phyloP scores from a whole-genome alignment of 805 yeast genomes.

The Babjeviella inositovora region DNA sequence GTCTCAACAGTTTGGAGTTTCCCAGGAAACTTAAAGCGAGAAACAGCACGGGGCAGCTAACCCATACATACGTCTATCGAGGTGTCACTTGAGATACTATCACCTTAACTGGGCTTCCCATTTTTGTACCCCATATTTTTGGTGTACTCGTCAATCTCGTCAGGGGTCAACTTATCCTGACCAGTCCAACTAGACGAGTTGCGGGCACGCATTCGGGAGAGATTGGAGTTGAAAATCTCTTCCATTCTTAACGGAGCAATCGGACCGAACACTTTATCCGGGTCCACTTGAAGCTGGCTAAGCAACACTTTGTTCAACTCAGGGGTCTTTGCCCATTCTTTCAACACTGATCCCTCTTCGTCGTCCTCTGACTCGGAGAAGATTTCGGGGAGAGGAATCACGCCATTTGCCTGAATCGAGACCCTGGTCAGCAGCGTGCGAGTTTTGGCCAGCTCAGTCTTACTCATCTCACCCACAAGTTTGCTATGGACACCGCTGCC shows the following conservation, averaged over 20 bases:
- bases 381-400: slow-evolving; percentile 1
- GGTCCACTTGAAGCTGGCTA: slow-evolving; percentile 35
- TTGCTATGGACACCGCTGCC: slow-evolving; percentile 10
- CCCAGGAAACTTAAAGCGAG: too few relatives aligned
- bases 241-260: slow-evolving; percentile 54
- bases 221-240: slow-evolving; percentile 41
- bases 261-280: slow-evolving; percentile 59
- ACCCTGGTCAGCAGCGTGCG: slow-evolving; percentile 1
- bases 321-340: slow-evolving; percentile 52
- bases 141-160: slow-evolving; percentile 30
- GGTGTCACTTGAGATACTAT: too few relatives aligned
- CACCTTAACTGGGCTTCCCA: too few relatives aligned
- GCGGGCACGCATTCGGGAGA: slow-evolving; percentile 34
- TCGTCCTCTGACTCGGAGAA: slow-evolving; percentile 27
- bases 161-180: slow-evolving; percentile 23
- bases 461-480: neutral
- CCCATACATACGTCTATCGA: too few relatives aligned
- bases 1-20: too few relatives aligned
- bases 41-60: too few relatives aligned
- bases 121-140: slow-evolving; percentile 22
- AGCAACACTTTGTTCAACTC: slow-evolving; percentile 26
- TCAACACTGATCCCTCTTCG: slow-evolving; percentile 26
- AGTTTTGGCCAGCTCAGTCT: neutral
- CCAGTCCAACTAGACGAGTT: slow-evolving; percentile 37
- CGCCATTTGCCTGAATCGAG: too few relatives aligned